These are phyloP conservation scores for Phytophthora pseudosyringae DNA, from an alignment of 352 stramenopile species.

Conservation along the genomic window DNA sequence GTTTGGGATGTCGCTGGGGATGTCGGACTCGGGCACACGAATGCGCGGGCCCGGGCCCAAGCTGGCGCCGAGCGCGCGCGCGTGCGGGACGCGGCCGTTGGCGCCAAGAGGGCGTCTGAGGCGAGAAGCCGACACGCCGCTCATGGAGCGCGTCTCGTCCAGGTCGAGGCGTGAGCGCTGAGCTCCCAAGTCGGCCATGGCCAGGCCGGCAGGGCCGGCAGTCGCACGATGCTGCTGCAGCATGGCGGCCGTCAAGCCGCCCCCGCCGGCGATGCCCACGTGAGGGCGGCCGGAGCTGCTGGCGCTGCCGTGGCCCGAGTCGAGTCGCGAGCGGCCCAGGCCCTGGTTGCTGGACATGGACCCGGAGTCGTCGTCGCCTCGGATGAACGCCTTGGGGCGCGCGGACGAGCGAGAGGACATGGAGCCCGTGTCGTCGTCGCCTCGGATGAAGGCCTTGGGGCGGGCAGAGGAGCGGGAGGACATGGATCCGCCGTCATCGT, in stretches of 20 bases:
- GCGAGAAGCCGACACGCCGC: constrained; percentile 31
- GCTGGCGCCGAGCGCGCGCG: constrained; percentile 27
- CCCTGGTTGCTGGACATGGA: constrained; percentile 45
- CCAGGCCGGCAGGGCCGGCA: constrained; percentile 5
- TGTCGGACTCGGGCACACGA: constrained; percentile 50
- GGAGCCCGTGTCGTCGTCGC: constrained; percentile 38
- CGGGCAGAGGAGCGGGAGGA: constrained; percentile 29
- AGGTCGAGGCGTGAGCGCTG: constrained; percentile 27
- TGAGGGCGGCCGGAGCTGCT: constrained; percentile 32
- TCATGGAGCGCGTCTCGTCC: constrained; percentile 47
- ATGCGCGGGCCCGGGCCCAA: constrained; percentile 46
- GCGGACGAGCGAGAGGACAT: constrained; percentile 34
- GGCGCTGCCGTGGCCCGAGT: constrained; percentile 28
- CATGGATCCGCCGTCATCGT: constrained; percentile 43
- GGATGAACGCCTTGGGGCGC: constrained; percentile 34
- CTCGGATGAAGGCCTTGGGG: constrained; percentile 38
- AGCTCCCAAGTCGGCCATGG: constrained; percentile 27
- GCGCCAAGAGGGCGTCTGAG: constrained; percentile 28
- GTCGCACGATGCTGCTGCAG: constrained; percentile 41
- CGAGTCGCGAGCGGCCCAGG: constrained; percentile 17
- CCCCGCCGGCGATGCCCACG: constrained; percentile 40
- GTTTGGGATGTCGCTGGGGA: constrained; percentile 50
- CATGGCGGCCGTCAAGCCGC: constrained; percentile 47
- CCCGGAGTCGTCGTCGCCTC: constrained; percentile 27
- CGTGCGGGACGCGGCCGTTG: constrained; percentile 31